Percentiles rank a stretch among this genome's conserved stretches.
Conservation (phyloP, 352 stramenopile genomes). For the Phytophthora agathidicida region DNA sequence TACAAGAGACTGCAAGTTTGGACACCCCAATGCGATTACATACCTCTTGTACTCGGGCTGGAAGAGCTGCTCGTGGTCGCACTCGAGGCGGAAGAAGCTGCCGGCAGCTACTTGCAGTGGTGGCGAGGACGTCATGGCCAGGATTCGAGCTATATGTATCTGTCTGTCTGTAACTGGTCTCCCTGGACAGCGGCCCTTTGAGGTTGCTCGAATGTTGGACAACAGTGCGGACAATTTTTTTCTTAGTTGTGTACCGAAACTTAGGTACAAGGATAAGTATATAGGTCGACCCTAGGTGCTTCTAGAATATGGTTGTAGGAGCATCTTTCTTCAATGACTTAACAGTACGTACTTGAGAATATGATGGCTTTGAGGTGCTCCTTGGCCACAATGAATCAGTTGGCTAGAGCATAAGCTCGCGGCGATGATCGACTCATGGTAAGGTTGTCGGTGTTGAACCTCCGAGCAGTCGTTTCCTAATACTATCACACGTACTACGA, state of each 20-base stretch:
- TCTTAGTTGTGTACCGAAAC: no score
- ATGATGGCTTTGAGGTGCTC: no score
- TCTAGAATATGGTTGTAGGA: no score
- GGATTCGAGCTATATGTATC: background rate
- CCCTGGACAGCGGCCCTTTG: background rate
- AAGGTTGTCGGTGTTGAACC: no score
- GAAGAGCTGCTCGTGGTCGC: conserved; percentile 71
- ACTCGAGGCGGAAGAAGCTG: conserved; percentile 65
- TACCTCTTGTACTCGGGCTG: conserved; percentile 72
- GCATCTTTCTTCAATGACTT: no score
- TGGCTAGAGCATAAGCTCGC: no score
- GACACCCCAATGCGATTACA: background rate
- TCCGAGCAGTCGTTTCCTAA: background rate
- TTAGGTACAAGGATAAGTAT: no score
- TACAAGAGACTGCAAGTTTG: no score
- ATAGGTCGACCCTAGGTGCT: no score
- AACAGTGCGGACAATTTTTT: background rate
- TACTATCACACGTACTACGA: background rate
- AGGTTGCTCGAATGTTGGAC: background rate
- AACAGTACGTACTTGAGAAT: no score
- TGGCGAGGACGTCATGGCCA: conserved; percentile 7
- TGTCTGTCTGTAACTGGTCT: conserved; percentile 6
- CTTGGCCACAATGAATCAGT: no score
- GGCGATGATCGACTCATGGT: no score
- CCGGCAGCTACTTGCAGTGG: conserved; percentile 38